Conservation (phyloP, 208 protist genomes). For the Trypanosoma avium region DNA sequence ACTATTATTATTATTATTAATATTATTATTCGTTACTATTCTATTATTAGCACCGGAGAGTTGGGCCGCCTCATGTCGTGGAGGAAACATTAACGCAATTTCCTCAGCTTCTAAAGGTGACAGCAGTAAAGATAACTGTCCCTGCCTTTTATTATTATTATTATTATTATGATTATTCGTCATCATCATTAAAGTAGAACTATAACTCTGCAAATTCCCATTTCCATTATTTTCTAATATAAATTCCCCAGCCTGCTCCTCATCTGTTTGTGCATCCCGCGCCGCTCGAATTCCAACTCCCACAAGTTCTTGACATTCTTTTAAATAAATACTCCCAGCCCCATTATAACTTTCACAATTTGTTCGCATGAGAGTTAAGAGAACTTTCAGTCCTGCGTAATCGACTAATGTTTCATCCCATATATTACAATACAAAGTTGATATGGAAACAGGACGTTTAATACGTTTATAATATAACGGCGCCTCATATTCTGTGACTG, state of each 20-base stretch:
- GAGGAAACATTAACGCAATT: constrained; percentile 33
- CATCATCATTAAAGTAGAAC: too few species aligned
- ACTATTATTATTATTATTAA: background rate
- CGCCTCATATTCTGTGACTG: constrained; percentile 72
- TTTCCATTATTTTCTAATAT: too few species aligned
- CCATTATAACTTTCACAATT: constrained; percentile 73
- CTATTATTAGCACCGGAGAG: background rate
- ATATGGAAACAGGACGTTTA: constrained; percentile 50
- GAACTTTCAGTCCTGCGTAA: constrained; percentile 44
- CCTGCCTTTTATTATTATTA: too few species aligned
- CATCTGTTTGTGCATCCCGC: constrained; percentile 51
- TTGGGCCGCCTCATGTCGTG: constrained; percentile 7
- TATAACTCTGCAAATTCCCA: too few species aligned
- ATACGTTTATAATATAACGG: constrained; percentile 64
- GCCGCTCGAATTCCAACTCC: constrained; percentile 33
- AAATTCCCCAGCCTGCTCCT: constrained; percentile 28
- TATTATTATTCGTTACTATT: background rate
- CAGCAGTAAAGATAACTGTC: too few species aligned
- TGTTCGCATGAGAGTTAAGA: constrained; percentile 39
- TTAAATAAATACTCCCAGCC: constrained; percentile 31
- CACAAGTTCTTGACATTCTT: constrained; percentile 37
- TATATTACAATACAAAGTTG: constrained; percentile 57
- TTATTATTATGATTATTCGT: too few species aligned
- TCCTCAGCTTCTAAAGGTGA: too few species aligned
- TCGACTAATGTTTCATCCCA: constrained; percentile 26